These are phyloP conservation scores for Poa pratensis DNA, from an alignment of 176 grass and related monocot genomes.

Conservation along the genomic window DNA sequence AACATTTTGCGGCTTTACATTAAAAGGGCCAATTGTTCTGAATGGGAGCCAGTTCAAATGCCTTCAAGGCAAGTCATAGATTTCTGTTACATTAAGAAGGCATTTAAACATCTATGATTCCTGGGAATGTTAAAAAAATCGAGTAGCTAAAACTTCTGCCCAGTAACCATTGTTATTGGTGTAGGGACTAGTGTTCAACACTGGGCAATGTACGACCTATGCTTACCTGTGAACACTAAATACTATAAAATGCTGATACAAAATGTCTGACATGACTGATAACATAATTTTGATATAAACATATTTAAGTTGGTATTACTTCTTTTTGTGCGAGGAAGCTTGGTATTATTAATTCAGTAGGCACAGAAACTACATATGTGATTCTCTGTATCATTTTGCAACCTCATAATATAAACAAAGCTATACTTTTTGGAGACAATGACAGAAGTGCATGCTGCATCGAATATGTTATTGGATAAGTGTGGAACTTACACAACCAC, in stretches of 20 bases:
- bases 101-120: slow-evolving; percentile 26
- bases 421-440: not conserved
- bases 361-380: slow-evolving; percentile 20
- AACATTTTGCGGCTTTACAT: slow-evolving; percentile 87
- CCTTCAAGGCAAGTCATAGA: slow-evolving; percentile 71
- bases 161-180: not conserved
- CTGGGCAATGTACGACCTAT: not conserved
- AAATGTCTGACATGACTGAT: not conserved
- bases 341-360: not conserved
- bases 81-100: slow-evolving; percentile 22
- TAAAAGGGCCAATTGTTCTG: slow-evolving; percentile 79
- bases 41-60: slow-evolving; percentile 88
- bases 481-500: slow-evolving; percentile 15
- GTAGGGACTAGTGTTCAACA: slow-evolving; percentile 16
- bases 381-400: not conserved
- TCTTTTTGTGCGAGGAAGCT: not conserved
- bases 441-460: not conserved
- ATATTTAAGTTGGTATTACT: not conserved
- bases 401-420: not conserved
- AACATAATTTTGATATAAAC: not conserved
- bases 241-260: not conserved
- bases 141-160: not conserved
- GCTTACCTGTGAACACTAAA: not conserved
- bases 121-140: not conserved
- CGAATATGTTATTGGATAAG: not conserved